Evolutionary conservation across 2,329 filamentous ascomycete genomes (phyloP), one percentile per base, ranked within the genome.

Genomic region (Paecilomyces sp.): DNA sequence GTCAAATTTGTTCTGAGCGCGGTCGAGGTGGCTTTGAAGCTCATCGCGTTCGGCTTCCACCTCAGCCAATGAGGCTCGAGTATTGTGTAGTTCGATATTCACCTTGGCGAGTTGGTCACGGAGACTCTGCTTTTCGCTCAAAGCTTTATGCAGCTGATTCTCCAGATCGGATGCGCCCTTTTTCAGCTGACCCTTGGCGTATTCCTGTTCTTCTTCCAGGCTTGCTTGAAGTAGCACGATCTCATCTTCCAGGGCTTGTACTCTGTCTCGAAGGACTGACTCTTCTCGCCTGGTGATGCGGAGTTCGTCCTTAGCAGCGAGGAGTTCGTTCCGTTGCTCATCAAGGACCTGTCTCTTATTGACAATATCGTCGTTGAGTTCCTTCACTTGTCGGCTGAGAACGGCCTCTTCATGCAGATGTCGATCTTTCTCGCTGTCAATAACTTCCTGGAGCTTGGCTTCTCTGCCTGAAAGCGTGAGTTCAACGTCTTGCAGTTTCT

Each of bases 341-440:
- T 88, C 88, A 5, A 91, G 73, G 52, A 85, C 79, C n/a, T 81
- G 77, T 67, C 89, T 85, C 63, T 88, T 85, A 30, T 83, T 79
- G 59, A 88, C 82, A 12, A 94, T 80, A 60, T 91, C 89, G 55
- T 85, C 82, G 67, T 89, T 87, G 9, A 94, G 79, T 56, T 88
- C 87, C 54, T 88, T 84, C 57, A 96, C 85, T 70, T 94, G 90
- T n/a, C 84, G 82, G 62, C 80, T 84, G 56, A 96, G 78, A 7
- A 87, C 76, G 11, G 83, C 83, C 69, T 93, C 88, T 66, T 93
- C 89, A 58, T 83, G 85, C 63, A 82, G 82, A 67, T 94, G 87
- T 25, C 89, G 86, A 63, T 90, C 83, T 54, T 83, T 83, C 68
- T 92, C 89, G 67, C 84, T 89, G 63, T 88, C 82, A 12, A 92